A percentile compares a stretch with the other conserved stretches of the same genome.
These are phyloP conservation scores for Coemansia sp. DNA, from an alignment of 192 early-diverging fungal genomes.

Conservation along the genomic window DNA sequence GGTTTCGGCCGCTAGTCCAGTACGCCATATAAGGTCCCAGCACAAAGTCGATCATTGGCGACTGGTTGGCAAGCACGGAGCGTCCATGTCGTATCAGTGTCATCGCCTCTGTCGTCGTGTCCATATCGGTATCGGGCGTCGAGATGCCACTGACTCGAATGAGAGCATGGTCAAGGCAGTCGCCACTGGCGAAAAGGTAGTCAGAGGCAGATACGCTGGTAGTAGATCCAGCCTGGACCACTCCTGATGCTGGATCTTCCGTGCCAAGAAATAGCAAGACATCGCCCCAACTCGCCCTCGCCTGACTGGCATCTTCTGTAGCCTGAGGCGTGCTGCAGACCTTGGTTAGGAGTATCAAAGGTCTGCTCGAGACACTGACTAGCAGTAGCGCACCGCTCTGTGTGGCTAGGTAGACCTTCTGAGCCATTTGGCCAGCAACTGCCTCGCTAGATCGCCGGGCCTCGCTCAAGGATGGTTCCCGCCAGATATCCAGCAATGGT, in stretches of 20 bases:
- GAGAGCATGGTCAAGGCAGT: slow-evolving; percentile 33
- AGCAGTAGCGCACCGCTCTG: slow-evolving; percentile 33
- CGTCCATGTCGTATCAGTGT: slow-evolving; percentile 1
- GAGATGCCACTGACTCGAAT: slow-evolving; percentile 8
- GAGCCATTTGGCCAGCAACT: slow-evolving; percentile 7
- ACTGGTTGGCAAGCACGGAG: slow-evolving; percentile 30
- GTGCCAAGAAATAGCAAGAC: slow-evolving; percentile 21
- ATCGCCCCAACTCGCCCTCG: slow-evolving; percentile 1
- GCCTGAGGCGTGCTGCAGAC: not conserved
- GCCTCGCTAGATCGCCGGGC: slow-evolving; percentile 5
- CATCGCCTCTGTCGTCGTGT: not conserved
- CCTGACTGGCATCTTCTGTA: not conserved
- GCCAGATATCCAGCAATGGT: not conserved
- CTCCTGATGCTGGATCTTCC: not conserved
- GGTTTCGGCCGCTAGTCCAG: slow-evolving; percentile 21
- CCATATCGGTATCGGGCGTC: not conserved
- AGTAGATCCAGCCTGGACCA: not conserved
- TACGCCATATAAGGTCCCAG: slow-evolving; percentile 10
- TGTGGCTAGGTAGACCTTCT: slow-evolving; percentile 27
- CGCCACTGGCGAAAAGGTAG: slow-evolving; percentile 30
- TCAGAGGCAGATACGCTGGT: slow-evolving; percentile 1
- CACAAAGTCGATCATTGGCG: slow-evolving; percentile 26
- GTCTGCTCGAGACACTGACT: slow-evolving; percentile 10
- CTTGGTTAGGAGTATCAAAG: slow-evolving; percentile 12
- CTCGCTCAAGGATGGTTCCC: not conserved